Evolutionary conservation across 2,329 filamentous ascomycete genomes (phyloP).

Genomic region (Epichloe baconii): DNA sequence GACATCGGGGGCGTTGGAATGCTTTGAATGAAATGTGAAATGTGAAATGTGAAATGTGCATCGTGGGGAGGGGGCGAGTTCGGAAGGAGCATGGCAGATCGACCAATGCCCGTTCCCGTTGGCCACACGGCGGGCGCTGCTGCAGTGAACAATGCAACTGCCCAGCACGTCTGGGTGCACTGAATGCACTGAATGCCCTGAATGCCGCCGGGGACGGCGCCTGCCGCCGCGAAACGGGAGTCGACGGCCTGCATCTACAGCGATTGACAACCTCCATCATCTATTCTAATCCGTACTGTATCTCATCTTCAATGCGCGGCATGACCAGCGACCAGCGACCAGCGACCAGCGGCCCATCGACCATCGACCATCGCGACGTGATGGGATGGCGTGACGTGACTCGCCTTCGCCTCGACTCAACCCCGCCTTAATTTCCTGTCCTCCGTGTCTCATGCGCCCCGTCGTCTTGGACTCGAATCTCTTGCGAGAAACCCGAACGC

Average conservation of each 20-base stretch:
- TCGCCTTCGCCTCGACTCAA: neutral
- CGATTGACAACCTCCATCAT: too few relatives aligned
- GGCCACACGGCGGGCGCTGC: neutral
- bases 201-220: neutral
- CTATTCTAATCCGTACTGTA: too few relatives aligned
- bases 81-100: too few relatives aligned
- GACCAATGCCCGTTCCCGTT: too few relatives aligned
- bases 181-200: too few relatives aligned
- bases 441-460: neutral
- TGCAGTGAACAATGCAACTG: neutral
- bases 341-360: neutral
- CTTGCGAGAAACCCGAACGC: neutral
- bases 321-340: too few relatives aligned
- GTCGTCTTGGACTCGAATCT: neutral
- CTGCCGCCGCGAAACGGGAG: neutral
- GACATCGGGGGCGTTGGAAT: too few relatives aligned
- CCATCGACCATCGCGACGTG: neutral
- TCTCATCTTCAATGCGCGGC: too few relatives aligned
- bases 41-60: too few relatives aligned
- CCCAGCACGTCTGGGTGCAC: neutral
- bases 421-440: neutral
- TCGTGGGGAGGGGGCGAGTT: too few relatives aligned
- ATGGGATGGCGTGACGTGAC: constrained; percentile 1
- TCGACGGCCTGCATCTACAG: neutral
- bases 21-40: too few relatives aligned